Evolutionary conservation across 768 basidiomycete genomes (phyloP), one percentile per base, ranked within the genome.

Genomic region (Leccinum aurantiacum): DNA sequence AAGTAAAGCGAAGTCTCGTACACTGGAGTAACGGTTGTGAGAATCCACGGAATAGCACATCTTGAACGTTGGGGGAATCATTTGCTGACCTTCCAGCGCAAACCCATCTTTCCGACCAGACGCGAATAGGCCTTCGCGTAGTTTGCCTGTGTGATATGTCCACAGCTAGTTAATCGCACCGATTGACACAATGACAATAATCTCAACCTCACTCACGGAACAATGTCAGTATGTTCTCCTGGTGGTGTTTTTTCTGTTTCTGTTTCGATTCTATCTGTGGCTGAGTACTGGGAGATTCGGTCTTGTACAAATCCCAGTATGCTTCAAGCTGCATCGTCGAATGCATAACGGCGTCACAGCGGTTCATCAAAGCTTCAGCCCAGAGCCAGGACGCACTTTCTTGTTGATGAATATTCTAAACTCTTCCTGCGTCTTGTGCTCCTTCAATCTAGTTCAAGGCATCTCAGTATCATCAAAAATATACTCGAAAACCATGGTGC

Each of bases 1-100:
- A 90, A 78, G 70, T 80, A 83, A 22, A 91, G 76, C 0, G 90
- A 92, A 4, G 82, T 88, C 74, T 92, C 87, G 68, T 90, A 91
- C 1, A 83, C 90, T 91, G 24, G 4, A 19, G 22, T 55, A 24
- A 53, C 51, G 35, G 31, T 54, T 54, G 54, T 50, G 50, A 51
- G 31, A 52, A 44, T 27, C 8, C 27, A 14, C 19, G 19, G 19
- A 46, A 46, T 13, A 17, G 33, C 31, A 56, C 13, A 54, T 35
- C 3, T 24, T n/a, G 35, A 6, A 54, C 3, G n/a, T 25, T 24
- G 27, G 46, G 27, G 31, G 47, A 27, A 10, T 10, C 29, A 55
- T 17, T 22, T 31, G 57, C 78, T 44, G 59, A 89, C 90, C 90
- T 83, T 91, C 87, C 13, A 86, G 56, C 2, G 87, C 80, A 66